phyloP scores from a whole-genome alignment of 371 early-diverging fungal genomes.

The Mortierella sp. region DNA sequence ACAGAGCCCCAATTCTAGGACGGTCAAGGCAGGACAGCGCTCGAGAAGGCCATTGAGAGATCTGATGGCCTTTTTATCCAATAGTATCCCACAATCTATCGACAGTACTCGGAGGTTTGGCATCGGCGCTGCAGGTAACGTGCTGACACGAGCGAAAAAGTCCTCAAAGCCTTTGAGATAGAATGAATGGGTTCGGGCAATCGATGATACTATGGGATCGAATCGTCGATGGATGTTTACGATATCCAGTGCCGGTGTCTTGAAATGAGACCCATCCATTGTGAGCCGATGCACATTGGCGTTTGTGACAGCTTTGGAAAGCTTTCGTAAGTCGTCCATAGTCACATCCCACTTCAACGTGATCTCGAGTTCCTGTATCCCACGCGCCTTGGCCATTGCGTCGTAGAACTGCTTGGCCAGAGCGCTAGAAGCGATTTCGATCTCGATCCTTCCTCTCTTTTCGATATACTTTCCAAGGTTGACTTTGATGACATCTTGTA shows the following conservation, averaged over 20 bases:
- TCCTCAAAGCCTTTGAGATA: not conserved
- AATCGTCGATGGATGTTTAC: conserved; percentile 7
- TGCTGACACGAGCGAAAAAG: conserved; percentile 12
- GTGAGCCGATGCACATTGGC: conserved; percentile 1
- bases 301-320: not conserved
- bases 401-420: conserved; percentile 10
- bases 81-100: too few relatives aligned
- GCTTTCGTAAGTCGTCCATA: conserved; percentile 7
- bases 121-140: too few relatives aligned
- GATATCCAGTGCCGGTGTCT: conserved; percentile 1
- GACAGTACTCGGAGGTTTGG: too few relatives aligned
- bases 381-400: conserved; percentile 4
- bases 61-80: too few relatives aligned
- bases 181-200: not conserved
- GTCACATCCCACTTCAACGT: conserved; percentile 6
- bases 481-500: conserved; percentile 3
- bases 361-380: conserved; percentile 3
- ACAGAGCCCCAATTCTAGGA: too few relatives aligned
- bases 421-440: not conserved
- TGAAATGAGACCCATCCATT: not conserved
- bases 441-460: not conserved
- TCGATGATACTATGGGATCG: conserved; percentile 5
- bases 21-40: too few relatives aligned
- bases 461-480: not conserved
- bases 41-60: too few relatives aligned